phyloP scores from a whole-genome alignment of 805 yeast species.

The Saturnispora serradocipensis region DNA sequence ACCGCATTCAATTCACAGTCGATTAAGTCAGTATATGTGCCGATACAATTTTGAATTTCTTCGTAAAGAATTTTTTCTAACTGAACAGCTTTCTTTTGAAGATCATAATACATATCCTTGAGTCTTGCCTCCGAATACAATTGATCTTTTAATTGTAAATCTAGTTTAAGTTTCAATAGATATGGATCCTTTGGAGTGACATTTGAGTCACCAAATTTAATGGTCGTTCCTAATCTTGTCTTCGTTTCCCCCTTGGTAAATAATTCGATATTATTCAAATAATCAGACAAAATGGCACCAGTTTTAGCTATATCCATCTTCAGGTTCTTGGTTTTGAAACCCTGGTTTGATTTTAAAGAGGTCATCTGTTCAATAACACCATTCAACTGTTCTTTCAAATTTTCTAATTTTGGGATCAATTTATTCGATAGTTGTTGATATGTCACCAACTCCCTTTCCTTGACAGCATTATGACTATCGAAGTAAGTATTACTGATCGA shows the following conservation, averaged over 20 bases:
- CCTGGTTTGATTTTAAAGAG: constrained; percentile 38
- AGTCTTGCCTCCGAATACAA: constrained; percentile 54
- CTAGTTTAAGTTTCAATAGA: constrained; percentile 49
- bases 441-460: constrained; percentile 41
- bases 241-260: constrained; percentile 30
- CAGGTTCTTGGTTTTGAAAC: constrained; percentile 49
- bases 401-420: constrained; percentile 47
- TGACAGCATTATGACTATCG: constrained; percentile 24
- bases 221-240: constrained; percentile 24
- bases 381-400: constrained; percentile 43
- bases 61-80: constrained; percentile 53
- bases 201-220: constrained; percentile 17
- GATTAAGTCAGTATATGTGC: constrained; percentile 41
- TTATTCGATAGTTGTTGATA: constrained; percentile 40
- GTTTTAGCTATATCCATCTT: constrained; percentile 54
- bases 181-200: constrained; percentile 45
- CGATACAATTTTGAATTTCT: constrained; percentile 51
- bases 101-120: constrained; percentile 54
- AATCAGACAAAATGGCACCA: constrained; percentile 44
- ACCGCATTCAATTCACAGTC: constrained; percentile 41
- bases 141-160: constrained; percentile 57
- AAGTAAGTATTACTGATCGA: constrained; percentile 26
- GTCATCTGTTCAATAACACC: constrained; percentile 47
- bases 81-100: constrained; percentile 58
- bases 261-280: constrained; percentile 35